phyloP scores from a whole-genome alignment of 2,329 filamentous ascomycete genomes.

The Cordyceps cicadae region DNA sequence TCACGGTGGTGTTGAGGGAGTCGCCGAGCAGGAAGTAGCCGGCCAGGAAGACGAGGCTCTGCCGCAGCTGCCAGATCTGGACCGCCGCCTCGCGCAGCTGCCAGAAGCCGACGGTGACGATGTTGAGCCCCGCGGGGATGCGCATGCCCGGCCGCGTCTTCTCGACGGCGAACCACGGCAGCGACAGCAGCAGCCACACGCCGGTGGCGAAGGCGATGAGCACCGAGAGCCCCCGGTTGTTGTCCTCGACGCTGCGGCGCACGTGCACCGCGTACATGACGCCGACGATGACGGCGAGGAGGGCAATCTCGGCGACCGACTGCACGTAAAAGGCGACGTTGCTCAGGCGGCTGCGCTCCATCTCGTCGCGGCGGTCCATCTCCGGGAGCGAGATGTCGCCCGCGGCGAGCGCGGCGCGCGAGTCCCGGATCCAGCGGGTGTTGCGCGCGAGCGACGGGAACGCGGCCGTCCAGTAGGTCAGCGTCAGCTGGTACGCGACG shows the following conservation, averaged over 20 bases:
- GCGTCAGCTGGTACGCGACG: slow-evolving; percentile 57
- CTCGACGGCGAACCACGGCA: slow-evolving; percentile 61
- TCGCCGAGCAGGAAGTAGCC: slow-evolving; percentile 64
- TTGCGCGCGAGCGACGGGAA: slow-evolving; percentile 33
- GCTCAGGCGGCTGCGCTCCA: slow-evolving; percentile 55
- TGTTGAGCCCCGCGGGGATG: slow-evolving; percentile 31
- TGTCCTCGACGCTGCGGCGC: slow-evolving; percentile 48
- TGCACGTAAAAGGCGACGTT: slow-evolving; percentile 59
- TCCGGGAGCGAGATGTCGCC: slow-evolving; percentile 48
- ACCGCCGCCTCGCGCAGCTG: slow-evolving; percentile 49
- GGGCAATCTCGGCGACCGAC: slow-evolving; percentile 52
- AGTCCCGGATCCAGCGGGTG: slow-evolving; percentile 25
- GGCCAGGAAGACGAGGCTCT: slow-evolving; percentile 57
- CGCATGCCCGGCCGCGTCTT: slow-evolving; percentile 51
- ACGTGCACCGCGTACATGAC: slow-evolving; percentile 55
- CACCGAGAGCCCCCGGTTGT: slow-evolving; percentile 59
- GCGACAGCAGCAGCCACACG: slow-evolving; percentile 53
- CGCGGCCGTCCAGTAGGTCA: slow-evolving; percentile 63
- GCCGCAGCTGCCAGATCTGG: slow-evolving; percentile 57
- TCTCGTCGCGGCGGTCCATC: slow-evolving; percentile 52
- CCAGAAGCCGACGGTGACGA: slow-evolving; percentile 52
- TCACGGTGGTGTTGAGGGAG: slow-evolving; percentile 61
- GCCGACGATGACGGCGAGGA: slow-evolving; percentile 56
- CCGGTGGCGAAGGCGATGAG: slow-evolving; percentile 58
- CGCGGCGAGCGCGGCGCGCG: slow-evolving; percentile 22